phyloP scores from a whole-genome alignment of 192 early-diverging fungal species.

The Pecoramyces ruminantium region DNA sequence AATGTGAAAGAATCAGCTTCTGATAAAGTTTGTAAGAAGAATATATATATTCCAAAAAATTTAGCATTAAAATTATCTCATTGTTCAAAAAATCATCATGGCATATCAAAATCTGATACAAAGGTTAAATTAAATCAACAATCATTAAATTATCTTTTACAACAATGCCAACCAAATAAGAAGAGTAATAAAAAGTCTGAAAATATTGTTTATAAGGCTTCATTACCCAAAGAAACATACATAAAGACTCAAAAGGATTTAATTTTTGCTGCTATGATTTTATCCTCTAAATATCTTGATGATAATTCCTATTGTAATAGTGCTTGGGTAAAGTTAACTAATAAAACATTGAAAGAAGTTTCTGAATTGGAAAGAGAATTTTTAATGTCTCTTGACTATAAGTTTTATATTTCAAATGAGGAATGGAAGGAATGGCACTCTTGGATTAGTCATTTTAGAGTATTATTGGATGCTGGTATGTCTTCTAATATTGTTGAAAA shows the following conservation, averaged over 20 bases:
- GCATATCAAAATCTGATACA: background rate
- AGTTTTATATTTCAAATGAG: background rate
- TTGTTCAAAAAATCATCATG: background rate
- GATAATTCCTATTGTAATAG: background rate
- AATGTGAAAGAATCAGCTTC: no score
- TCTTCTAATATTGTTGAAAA: background rate
- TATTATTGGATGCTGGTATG: background rate
- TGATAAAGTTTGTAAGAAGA: background rate
- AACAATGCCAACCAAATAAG: background rate
- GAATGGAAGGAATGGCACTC: background rate
- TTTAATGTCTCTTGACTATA: background rate
- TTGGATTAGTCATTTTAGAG: background rate
- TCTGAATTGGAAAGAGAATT: background rate
- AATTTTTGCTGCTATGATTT: background rate
- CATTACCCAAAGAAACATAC: background rate
- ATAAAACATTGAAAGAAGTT: background rate
- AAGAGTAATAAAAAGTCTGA: background rate
- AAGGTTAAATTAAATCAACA: background rate
- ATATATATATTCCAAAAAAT: background rate
- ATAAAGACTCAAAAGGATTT: background rate
- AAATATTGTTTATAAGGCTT: background rate
- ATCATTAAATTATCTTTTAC: background rate
- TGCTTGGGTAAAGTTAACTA: background rate
- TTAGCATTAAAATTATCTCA: background rate
- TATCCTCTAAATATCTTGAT: background rate